phyloP scores from a whole-genome alignment of 2,329 filamentous ascomycete genomes.

The Cordyceps cicadae region DNA sequence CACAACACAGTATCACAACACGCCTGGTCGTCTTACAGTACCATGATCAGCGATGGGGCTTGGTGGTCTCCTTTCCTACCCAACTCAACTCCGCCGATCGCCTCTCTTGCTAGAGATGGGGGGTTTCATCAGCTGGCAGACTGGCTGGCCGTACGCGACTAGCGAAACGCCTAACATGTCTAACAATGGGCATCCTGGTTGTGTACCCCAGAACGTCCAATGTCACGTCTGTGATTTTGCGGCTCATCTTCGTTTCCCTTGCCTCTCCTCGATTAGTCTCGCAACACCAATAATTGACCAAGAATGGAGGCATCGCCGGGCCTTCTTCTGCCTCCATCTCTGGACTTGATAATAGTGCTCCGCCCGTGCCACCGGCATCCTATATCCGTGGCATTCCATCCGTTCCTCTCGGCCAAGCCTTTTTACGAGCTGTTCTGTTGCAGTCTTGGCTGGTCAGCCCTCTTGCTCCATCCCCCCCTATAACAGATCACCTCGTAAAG shows the following conservation, averaged over 20 bases:
- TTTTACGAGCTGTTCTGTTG: background rate
- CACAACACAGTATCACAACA: background rate
- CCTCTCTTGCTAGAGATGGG: background rate
- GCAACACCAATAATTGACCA: background rate
- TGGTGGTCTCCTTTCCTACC: too few species aligned
- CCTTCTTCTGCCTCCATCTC: background rate
- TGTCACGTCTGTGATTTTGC: too few species aligned
- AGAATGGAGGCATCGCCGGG: background rate
- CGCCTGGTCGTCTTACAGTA: background rate
- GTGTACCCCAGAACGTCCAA: too few species aligned
- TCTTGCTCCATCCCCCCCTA: background rate
- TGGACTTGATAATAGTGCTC: background rate
- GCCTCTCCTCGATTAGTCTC: background rate
- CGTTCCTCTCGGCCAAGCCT: background rate
- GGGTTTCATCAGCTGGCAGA: background rate
- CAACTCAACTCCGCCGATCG: background rate
- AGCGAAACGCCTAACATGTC: background rate
- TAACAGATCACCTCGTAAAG: background rate
- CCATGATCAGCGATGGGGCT: background rate
- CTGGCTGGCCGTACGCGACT: background rate
- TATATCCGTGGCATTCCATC: background rate
- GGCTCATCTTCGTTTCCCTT: too few species aligned
- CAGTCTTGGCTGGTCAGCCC: background rate
- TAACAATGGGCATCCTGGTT: too few species aligned
- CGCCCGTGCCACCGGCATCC: conserved; percentile 3